These are phyloP conservation scores for Vickermania spadyakhi DNA, from an alignment of 208 protist species.

Conservation along the genomic window DNA sequence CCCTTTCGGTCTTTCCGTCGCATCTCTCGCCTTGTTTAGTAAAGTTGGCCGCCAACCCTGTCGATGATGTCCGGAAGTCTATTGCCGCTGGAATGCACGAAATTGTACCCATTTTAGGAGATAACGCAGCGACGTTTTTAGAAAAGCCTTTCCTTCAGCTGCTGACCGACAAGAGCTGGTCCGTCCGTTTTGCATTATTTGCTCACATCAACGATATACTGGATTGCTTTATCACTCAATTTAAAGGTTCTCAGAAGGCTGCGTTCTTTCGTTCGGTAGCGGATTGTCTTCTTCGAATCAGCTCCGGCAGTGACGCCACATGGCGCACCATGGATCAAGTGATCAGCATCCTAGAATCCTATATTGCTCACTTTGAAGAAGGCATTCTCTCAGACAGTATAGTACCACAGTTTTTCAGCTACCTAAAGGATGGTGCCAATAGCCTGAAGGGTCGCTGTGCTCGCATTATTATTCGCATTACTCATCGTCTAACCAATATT, in stretches of 20 bases:
- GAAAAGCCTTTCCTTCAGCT: conserved; percentile 64
- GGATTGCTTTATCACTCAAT: conserved; percentile 58
- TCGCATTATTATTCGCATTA: conserved; percentile 41
- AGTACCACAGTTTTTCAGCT: conserved; percentile 41
- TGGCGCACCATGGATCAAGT: conserved; percentile 74
- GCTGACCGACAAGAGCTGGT: conserved; percentile 33
- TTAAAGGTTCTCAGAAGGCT: conserved; percentile 16
- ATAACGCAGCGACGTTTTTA: conserved; percentile 41
- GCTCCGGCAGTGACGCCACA: conserved; percentile 24
- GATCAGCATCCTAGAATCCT: conserved; percentile 39
- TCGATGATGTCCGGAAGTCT: conserved; percentile 39
- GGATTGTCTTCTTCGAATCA: conserved; percentile 28
- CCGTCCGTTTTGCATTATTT: conserved; percentile 47
- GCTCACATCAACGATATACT: conserved; percentile 43
- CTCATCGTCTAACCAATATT: conserved; percentile 19
- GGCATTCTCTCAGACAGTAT: conserved; percentile 49
- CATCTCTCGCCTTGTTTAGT: conserved; percentile 54
- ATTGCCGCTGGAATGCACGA: conserved; percentile 82
- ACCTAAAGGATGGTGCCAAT: conserved; percentile 52
- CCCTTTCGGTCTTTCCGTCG: conserved; percentile 54
- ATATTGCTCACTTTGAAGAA: conserved; percentile 46
- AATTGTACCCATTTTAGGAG: conserved; percentile 61
- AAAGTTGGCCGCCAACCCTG: conserved; percentile 44
- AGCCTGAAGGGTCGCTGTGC: conserved; percentile 56
- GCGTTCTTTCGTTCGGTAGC: conserved; percentile 50